phyloP scores from a whole-genome alignment of 352 stramenopile species.

The Pythium volutum region DNA sequence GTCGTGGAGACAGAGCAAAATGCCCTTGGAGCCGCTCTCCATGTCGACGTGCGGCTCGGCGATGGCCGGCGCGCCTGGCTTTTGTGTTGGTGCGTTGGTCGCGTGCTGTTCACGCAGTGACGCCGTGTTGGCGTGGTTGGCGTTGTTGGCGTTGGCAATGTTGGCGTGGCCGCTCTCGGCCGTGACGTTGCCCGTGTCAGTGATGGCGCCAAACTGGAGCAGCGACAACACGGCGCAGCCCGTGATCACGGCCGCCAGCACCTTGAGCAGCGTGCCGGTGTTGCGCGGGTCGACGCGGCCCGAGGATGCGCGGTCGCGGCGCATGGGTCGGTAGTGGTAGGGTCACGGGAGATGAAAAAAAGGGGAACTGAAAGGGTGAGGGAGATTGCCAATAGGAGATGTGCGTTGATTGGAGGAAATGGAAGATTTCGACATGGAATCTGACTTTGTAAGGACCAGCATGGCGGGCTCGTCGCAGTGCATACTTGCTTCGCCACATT shows the following conservation, averaged over 20 bases:
- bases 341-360: not conserved
- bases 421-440: too few relatives aligned
- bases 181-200: constrained; percentile 2
- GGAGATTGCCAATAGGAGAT: too few relatives aligned
- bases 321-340: constrained; percentile 4
- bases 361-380: too few relatives aligned
- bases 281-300: constrained; percentile 18
- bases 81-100: constrained; percentile 3
- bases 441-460: too few relatives aligned
- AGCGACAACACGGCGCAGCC: constrained; percentile 18
- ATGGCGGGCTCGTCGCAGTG: too few relatives aligned
- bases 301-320: constrained; percentile 16
- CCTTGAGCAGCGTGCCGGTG: constrained; percentile 13
- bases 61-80: constrained; percentile 5
- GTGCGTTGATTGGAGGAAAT: too few relatives aligned
- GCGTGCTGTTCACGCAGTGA: constrained; percentile 13
- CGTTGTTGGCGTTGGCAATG: not conserved
- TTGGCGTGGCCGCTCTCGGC: not conserved
- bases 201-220: constrained; percentile 19
- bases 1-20: constrained; percentile 35
- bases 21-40: constrained; percentile 22
- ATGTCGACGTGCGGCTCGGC: constrained; percentile 11
- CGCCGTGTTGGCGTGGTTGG: not conserved
- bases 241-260: constrained; percentile 22
- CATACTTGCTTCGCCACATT: too few relatives aligned